Evolutionary conservation across 768 basidiomycete species (phyloP), one percentile per base, ranked within the genome.

Genomic region (Collybia mongolica): DNA sequence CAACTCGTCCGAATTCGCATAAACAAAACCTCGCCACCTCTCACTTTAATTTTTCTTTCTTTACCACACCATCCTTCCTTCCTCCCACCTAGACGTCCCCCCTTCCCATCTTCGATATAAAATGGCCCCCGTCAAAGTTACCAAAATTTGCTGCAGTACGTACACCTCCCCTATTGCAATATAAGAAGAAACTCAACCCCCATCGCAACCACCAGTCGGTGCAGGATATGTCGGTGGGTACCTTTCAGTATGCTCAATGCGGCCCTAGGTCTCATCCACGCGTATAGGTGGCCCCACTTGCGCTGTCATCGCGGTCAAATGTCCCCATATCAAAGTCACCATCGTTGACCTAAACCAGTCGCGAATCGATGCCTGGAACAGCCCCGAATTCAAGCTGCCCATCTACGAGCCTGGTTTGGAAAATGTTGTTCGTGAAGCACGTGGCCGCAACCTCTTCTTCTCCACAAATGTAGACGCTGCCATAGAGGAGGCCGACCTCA

Each of bases 351-450:
- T 99, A 60, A 98, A 98, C 80, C 78, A 94, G 66, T 77, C 86
- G 52, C 88, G 97, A 53, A 84, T 99, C 69, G 90, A 93, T 66
- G 96, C 95, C 15, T 99, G 97, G 97, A 99, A 99, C 74, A 86
- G 83, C 65, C 68, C 82, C 43, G 81, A 92, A 66, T 94, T 83
- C 68, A 70, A 76, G 29, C 76, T 99, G 17, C 97, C 97, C 44
- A 99, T 99, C 68, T 99, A 97, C 69, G 97, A 99, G 67, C 97
- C 97, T 5, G 96, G 97, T 41, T 84, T 99, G 8, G 92, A 83
- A 53, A 93, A 87, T 26, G 92, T 98, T 57, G 90, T 99, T 59
- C 85, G 86, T 63, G 67, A 81, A 59, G 86, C 90, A 35, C 85
- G 97, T 41, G 96, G 93, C 23, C 86, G 86, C 70, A 99, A 99